Evolutionary conservation across 2,329 filamentous ascomycete species (phyloP).

Genomic region (Diplodia scrobiculata): DNA sequence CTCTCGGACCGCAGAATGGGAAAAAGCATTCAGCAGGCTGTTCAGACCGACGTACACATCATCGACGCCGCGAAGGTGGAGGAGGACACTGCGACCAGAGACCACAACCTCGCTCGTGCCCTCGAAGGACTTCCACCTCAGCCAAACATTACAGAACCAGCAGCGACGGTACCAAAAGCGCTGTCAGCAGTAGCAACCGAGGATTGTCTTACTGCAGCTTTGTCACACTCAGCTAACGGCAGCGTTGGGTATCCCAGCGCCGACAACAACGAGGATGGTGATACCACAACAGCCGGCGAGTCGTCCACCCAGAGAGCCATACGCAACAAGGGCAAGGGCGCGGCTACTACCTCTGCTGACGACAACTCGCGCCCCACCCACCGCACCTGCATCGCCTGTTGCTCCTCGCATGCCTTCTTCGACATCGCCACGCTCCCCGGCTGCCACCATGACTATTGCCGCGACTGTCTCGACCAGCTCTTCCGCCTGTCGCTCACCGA

Average conservation of each 20-base stretch:
- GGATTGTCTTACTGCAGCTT: neutral
- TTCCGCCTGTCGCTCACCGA: neutral
- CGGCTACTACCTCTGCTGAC: neutral
- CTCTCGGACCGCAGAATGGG: neutral
- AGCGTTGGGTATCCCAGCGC: no score
- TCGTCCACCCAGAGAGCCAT: neutral
- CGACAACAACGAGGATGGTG: neutral
- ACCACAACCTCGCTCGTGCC: neutral
- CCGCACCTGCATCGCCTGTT: neutral
- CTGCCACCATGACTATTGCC: neutral
- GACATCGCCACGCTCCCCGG: neutral
- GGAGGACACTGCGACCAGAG: no score
- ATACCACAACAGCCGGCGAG: neutral
- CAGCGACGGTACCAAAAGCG: no score
- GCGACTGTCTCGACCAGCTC: neutral
- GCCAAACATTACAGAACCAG: neutral
- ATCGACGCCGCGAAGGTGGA: neutral
- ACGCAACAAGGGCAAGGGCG: neutral
- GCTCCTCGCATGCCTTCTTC: neutral
- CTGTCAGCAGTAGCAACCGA: no score
- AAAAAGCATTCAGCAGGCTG: neutral
- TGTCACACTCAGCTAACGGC: neutral
- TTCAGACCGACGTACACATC: neutral
- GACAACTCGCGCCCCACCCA: neutral
- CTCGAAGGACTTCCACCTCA: fast-evolving